A percentile compares a stretch with the other conserved stretches of the same genome.
Evolutionary conservation across 371 early-diverging fungal genomes (phyloP).

Genomic region (Rhizomucor pusillus): DNA sequence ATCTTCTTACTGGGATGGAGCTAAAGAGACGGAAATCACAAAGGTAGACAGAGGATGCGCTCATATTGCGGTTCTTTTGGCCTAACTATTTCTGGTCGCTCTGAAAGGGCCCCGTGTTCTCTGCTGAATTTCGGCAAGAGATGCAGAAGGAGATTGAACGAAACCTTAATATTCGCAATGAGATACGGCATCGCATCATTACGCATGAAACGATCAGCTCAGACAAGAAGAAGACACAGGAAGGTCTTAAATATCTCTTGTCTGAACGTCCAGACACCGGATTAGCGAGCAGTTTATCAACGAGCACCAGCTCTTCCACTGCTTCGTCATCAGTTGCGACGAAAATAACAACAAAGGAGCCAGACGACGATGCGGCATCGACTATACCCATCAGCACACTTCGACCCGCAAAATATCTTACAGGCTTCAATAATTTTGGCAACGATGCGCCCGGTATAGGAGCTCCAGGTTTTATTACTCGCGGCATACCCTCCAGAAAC

Average conservation of each 20-base stretch:
- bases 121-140: slow-evolving; percentile 53
- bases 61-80: background rate
- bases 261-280: slow-evolving; percentile 34
- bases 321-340: slow-evolving; percentile 21
- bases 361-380: background rate
- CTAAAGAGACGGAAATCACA: slow-evolving; percentile 47
- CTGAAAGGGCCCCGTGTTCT: slow-evolving; percentile 48
- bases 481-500: slow-evolving; percentile 25
- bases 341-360: slow-evolving; percentile 3
- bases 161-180: slow-evolving; percentile 39
- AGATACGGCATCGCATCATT: slow-evolving; percentile 46
- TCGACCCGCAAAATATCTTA: slow-evolving; percentile 42
- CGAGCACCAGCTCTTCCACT: slow-evolving; percentile 15
- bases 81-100: background rate
- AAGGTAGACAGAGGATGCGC: slow-evolving; percentile 23
- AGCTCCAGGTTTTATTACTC: slow-evolving; percentile 27
- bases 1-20: slow-evolving; percentile 27
- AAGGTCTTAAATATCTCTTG: slow-evolving; percentile 50
- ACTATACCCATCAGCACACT: slow-evolving; percentile 13
- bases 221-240: slow-evolving; percentile 40
- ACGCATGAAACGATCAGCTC: slow-evolving; percentile 35
- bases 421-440: slow-evolving; percentile 37
- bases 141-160: slow-evolving; percentile 56
- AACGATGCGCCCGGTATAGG: slow-evolving; percentile 22
- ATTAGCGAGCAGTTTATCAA: background rate